These are phyloP conservation scores for Capsicum rhomboideum DNA, from an alignment of 257 asterid genomes.

Conservation along the genomic window DNA sequence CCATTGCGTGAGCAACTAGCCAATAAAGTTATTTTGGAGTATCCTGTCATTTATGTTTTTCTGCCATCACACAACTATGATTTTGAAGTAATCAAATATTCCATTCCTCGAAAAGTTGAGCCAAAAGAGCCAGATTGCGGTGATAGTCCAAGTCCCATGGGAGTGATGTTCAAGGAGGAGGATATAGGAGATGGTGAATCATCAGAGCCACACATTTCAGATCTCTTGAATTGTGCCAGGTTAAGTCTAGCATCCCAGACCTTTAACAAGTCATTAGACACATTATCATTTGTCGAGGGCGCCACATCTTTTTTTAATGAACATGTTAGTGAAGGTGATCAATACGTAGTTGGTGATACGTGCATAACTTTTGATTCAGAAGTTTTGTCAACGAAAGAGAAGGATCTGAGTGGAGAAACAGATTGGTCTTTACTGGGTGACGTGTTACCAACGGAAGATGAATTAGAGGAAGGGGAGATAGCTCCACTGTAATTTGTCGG, in stretches of 20 bases:
- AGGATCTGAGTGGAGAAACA: constrained; percentile 8
- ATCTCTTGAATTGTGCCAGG: constrained; percentile 25
- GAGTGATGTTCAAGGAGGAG: constrained; percentile 60
- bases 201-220: constrained; percentile 32
- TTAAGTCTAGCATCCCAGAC: neutral
- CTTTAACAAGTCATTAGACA: constrained; percentile 7
- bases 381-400: constrained; percentile 11
- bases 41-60: constrained; percentile 70
- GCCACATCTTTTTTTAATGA: neutral
- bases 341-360: constrained; percentile 16
- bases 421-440: neutral
- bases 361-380: constrained; percentile 36
- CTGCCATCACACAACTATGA: constrained; percentile 63
- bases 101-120: constrained; percentile 16
- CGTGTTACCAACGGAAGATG: constrained; percentile 32
- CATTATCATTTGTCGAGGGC: neutral
- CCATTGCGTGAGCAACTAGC: constrained; percentile 64
- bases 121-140: constrained; percentile 17
- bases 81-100: constrained; percentile 44
- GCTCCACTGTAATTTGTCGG: neutral
- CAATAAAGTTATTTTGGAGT: constrained; percentile 52
- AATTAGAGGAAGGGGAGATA: constrained; percentile 86
- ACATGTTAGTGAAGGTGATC: neutral
- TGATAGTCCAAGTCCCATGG: constrained; percentile 31
- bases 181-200: constrained; percentile 42